Evolutionary conservation across 2,329 filamentous ascomycete species (phyloP).

Genomic region (Colletotrichum sp.): DNA sequence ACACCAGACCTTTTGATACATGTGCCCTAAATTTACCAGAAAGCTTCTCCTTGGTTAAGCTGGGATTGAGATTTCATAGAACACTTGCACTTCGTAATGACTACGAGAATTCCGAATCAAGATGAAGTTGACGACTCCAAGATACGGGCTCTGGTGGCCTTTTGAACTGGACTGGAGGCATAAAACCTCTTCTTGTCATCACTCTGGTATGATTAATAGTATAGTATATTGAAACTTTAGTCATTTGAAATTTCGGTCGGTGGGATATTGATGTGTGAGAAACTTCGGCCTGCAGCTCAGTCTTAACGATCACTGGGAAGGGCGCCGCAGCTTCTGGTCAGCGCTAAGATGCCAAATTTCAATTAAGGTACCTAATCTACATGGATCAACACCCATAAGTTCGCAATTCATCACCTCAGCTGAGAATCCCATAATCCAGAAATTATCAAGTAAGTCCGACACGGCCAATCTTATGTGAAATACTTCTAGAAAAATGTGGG

Average conservation of each 20-base stretch:
- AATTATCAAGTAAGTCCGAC: not conserved
- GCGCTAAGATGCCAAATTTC: too few relatives aligned
- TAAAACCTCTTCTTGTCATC: not conserved
- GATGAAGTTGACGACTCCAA: not conserved
- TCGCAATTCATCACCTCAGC: too few relatives aligned
- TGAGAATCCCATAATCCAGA: too few relatives aligned
- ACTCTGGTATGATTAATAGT: not conserved
- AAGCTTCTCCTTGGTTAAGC: not conserved
- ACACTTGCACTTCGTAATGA: not conserved
- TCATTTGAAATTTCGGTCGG: not conserved
- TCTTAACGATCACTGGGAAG: too few relatives aligned
- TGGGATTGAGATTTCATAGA: not conserved
- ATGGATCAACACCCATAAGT: too few relatives aligned
- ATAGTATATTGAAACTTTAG: not conserved
- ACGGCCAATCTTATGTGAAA: not conserved
- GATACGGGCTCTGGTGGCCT: not conserved
- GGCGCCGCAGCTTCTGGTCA: too few relatives aligned
- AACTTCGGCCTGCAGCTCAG: not conserved
- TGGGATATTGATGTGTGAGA: not conserved
- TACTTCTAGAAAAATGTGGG: not conserved
- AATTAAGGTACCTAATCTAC: too few relatives aligned
- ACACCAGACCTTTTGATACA: not conserved
- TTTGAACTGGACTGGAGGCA: not conserved
- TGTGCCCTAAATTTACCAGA: not conserved
- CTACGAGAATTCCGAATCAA: not conserved